These are phyloP conservation scores for Hypoxylon sp. DNA, from an alignment of 2,329 filamentous ascomycete genomes.

Conservation along the genomic window DNA sequence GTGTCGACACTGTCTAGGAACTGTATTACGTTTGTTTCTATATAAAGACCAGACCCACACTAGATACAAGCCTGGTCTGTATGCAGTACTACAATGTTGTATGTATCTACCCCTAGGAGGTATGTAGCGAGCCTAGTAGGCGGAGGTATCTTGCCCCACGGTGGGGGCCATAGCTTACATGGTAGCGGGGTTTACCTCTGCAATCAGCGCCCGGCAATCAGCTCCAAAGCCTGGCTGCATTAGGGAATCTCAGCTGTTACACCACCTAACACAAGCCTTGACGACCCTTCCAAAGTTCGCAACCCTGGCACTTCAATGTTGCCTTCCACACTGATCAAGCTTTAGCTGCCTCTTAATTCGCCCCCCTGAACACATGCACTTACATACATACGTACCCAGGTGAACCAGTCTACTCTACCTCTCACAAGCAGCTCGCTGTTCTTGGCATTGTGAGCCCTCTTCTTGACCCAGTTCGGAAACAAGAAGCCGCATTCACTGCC, in stretches of 20 bases:
- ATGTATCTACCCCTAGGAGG: no score
- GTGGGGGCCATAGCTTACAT: slow-evolving; percentile 30
- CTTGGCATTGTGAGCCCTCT: slow-evolving; percentile 21
- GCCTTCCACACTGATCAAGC: background rate
- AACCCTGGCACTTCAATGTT: no score
- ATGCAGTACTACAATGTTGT: no score
- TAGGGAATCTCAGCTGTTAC: slow-evolving; percentile 36
- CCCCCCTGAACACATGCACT: slow-evolving; percentile 8
- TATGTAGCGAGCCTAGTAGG: no score
- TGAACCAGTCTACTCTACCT: background rate
- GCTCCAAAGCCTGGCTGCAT: slow-evolving; percentile 29
- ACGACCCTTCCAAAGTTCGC: background rate
- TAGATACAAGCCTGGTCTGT: slow-evolving; percentile 4
- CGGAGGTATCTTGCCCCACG: slow-evolving; percentile 36
- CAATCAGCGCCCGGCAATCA: slow-evolving; percentile 33
- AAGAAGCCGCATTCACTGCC: slow-evolving; percentile 36
- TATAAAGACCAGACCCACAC: slow-evolving; percentile 29
- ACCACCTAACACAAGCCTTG: slow-evolving; percentile 23
- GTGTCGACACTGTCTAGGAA: slow-evolving; percentile 23
- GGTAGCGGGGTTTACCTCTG: slow-evolving; percentile 20
- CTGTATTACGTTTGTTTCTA: slow-evolving; percentile 39
- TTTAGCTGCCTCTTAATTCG: slow-evolving; percentile 1
- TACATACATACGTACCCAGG: slow-evolving; percentile 12
- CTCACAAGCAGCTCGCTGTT: background rate
- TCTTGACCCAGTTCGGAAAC: slow-evolving; percentile 20